Base-by-base conservation (phyloP, 1,139 yeast species). In the Meyerozyma athensensis region DNA sequence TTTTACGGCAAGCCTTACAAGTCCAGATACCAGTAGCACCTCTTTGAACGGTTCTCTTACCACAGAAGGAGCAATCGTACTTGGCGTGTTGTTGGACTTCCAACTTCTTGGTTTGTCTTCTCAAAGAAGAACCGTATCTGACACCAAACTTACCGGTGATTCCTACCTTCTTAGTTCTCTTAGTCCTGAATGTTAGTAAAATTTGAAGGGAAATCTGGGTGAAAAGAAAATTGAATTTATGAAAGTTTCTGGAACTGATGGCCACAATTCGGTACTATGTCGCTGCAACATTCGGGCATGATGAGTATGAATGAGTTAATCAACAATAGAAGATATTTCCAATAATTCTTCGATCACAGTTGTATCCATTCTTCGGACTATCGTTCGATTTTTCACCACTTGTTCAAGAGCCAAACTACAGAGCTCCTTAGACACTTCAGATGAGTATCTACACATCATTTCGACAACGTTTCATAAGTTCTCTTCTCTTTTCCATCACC, bases 71-170 rank as follows among this genome's bases (percentile, higher is more conserved):
- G 77, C 97, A 92, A 74, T 86, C 95, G 83, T 92, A 94, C 71
- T 86, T 87, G 65, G 98, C 86, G 77, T 92, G 98, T 74, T 90
- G 97, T 77, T 89, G 97, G 64, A 87, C 85, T 79, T 94, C 98
- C 76, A 94, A 79, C 83, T 92, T 92, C 85, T 90, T 90, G 81
- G 96, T 86, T 78, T 89, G 97, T 81, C 97, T 90, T 86, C 99
- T 90, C 75, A 92, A 82, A 57, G 99, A 94, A 65, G 98, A 92
- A 90, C 99, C 97, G 79, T 92, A 92, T 84, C 98, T 90, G 78
- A 92, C 97, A 86, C 97, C 99, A 84, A 87, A 92, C 82, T 94
- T 94, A 83, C 99, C 99, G 74, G 99, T 92, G 81, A 92, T 92
- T 77, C 99, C 99, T 72, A 92, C 99, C 90, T 92, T 92, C 95